Percentiles rank a stretch among this genome's conserved stretches.
Conservation (phyloP, 2,329 filamentous ascomycete species). For the Phyllosticta citriasiana region DNA sequence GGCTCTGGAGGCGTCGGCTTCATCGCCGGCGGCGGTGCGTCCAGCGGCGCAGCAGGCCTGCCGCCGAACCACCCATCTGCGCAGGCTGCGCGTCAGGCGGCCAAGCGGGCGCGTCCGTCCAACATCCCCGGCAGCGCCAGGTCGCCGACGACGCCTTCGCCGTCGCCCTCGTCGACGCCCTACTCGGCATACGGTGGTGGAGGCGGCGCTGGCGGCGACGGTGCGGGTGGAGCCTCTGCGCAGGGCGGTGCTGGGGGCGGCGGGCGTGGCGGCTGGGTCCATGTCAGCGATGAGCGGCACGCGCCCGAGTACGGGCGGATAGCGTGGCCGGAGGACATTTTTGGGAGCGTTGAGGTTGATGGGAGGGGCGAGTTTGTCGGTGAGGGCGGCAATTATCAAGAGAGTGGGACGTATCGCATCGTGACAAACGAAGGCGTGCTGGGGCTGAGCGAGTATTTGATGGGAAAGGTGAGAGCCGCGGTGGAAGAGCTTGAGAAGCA, state of each 20-base stretch:
- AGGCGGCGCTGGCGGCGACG: constrained; percentile 42
- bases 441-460: constrained; percentile 39
- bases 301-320: constrained; percentile 56
- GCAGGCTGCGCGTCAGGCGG: neutral
- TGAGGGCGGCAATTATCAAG: constrained; percentile 47
- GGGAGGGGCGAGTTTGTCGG: constrained; percentile 47
- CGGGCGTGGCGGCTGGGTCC: constrained; percentile 51
- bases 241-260: constrained; percentile 50
- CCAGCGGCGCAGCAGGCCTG: neutral
- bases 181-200: constrained; percentile 24
- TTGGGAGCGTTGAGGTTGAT: constrained; percentile 55
- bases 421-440: constrained; percentile 51
- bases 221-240: constrained; percentile 46
- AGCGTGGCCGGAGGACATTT: constrained; percentile 56
- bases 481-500: constrained; percentile 23
- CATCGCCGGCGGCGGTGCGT: constrained; percentile 9
- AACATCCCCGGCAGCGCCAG: constrained; percentile 13
- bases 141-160: constrained; percentile 22
- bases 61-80: constrained; percentile 8
- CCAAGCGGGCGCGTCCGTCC: constrained; percentile 13
- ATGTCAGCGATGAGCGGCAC: constrained; percentile 50
- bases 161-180: constrained; percentile 12
- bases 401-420: constrained; percentile 52
- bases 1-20: constrained; percentile 42
- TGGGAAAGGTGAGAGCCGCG: constrained; percentile 39